Base-by-base conservation (phyloP, 208 protist genomes). In the Trypanosoma melophagium region DNA sequence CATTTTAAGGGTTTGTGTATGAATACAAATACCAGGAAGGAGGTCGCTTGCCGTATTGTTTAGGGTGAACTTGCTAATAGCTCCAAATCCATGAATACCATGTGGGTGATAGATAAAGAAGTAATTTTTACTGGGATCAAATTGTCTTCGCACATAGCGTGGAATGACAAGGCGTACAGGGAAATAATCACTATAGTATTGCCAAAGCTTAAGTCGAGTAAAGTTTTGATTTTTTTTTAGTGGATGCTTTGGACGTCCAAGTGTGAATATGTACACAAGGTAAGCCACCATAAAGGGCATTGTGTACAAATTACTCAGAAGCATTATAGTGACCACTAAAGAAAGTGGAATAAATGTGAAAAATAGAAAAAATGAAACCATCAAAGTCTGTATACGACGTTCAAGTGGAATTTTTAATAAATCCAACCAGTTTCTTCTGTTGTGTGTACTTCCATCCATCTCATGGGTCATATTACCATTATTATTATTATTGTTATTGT, bases 41-140 rank as follows among this genome's bases (percentile, higher is more conserved):
- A 83, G 14, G 9, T 80, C 53, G 7, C 57, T 69, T 8, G 74
- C 21, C 19, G 73, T 71, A 45, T 63, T 53, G 67, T 94, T 81
- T 2, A 81, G 44, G 13, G 76, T 81, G 58, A 97, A 92, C 71
- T 71, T 85, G n/a, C 90, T 50, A 40, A 95, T 74, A 0, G 86
- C 89, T 24, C 94, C 94, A 68, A 96, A 97, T 49, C 84, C 76
- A 70, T 96, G 86, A 14, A 96, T 78, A 24, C 86, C 88, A 76
- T 97, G 94, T 9, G 94, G 94, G 74, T 97, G 91, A 64, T 92
- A 86, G 17, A 77, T 77, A 65, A 97, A 96, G 38, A 97, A 74
- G 74, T 96, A 96, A 73, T 94, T 94, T 50, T 76, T 69, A 16
- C 54, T 52, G 25, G 22, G 57, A 54, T 91, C 74, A 56, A 94